Conservation (phyloP, 2,329 filamentous ascomycete species). For the Didymella sp. region DNA sequence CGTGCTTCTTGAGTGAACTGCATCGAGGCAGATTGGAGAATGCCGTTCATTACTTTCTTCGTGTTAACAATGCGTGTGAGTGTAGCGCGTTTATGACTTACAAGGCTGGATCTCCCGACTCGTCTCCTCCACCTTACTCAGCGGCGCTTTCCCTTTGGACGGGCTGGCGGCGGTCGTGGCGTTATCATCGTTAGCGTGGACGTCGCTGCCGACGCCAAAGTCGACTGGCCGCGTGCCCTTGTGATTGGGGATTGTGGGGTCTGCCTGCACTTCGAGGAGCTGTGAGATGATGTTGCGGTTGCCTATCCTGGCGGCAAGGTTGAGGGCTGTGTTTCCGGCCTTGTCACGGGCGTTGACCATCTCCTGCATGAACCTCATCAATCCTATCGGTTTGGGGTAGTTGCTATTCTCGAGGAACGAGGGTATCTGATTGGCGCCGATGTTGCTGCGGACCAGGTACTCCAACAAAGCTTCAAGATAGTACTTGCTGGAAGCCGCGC, state of each 20-base stretch:
- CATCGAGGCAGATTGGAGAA: constrained; percentile 78
- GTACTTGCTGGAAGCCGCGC: constrained; percentile 89
- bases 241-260: constrained; percentile 89
- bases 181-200: constrained; percentile 47
- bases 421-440: constrained; percentile 40
- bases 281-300: constrained; percentile 97
- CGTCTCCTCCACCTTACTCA: constrained; percentile 69
- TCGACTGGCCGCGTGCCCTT: constrained; percentile 89
- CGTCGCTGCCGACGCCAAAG: constrained; percentile 85
- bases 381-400: constrained; percentile 72
- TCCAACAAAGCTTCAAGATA: constrained; percentile 94
- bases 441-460: constrained; percentile 83
- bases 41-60: constrained; percentile 73
- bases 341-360: constrained; percentile 97
- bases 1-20: constrained; percentile 83
- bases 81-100: constrained; percentile 56
- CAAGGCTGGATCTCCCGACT: constrained; percentile 80
- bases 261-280: constrained; percentile 90
- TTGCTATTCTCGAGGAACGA: constrained; percentile 61
- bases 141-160: constrained; percentile 47
- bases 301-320: constrained; percentile 89
- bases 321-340: constrained; percentile 91
- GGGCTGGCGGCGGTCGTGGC: constrained; percentile 50
- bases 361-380: constrained; percentile 94
- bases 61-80: no score